A percentile compares a stretch with the other conserved stretches of the same genome.
Evolutionary conservation across 768 basidiomycete genomes (phyloP).

Genomic region (Trichaptum fuscoviolaceum): DNA sequence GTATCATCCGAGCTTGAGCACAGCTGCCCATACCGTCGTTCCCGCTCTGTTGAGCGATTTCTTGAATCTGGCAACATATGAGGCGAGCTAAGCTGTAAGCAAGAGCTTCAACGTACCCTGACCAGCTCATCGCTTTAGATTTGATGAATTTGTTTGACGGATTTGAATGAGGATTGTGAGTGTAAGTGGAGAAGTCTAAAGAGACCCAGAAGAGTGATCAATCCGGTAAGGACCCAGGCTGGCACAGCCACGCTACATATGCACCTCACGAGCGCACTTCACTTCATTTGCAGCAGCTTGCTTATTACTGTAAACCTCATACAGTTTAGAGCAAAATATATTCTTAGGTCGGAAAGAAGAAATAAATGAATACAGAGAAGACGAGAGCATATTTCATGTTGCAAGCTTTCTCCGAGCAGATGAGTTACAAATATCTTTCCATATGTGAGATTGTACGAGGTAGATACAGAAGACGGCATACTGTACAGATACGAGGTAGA

Average conservation of each 20-base stretch:
- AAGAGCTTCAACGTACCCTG: conserved; percentile 34
- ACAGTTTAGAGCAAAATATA: no score
- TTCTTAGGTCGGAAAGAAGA: no score
- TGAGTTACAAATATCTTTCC: not conserved
- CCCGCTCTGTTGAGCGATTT: conserved; percentile 90
- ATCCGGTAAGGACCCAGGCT: not conserved
- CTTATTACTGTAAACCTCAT: no score
- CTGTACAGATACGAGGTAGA: not conserved
- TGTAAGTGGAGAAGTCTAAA: not conserved
- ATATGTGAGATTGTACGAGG: not conserved
- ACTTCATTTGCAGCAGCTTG: no score
- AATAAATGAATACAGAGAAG: no score
- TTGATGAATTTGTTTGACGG: not conserved
- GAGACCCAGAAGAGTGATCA: not conserved
- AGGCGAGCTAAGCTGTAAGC: conserved; percentile 3
- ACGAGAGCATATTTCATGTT: not conserved
- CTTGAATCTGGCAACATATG: conserved; percentile 61
- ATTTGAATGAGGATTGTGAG: not conserved
- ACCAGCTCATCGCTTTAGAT: conserved; percentile 43
- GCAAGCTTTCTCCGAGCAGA: not conserved
- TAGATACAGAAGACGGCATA: not conserved
- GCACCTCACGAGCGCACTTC: no score
- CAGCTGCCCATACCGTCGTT: conserved; percentile 59
- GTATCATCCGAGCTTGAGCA: conserved; percentile 11
- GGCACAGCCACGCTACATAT: not conserved